Evolutionary conservation across 176 grass and related monocot species (phyloP).

Genomic region (Eleusine indica): DNA sequence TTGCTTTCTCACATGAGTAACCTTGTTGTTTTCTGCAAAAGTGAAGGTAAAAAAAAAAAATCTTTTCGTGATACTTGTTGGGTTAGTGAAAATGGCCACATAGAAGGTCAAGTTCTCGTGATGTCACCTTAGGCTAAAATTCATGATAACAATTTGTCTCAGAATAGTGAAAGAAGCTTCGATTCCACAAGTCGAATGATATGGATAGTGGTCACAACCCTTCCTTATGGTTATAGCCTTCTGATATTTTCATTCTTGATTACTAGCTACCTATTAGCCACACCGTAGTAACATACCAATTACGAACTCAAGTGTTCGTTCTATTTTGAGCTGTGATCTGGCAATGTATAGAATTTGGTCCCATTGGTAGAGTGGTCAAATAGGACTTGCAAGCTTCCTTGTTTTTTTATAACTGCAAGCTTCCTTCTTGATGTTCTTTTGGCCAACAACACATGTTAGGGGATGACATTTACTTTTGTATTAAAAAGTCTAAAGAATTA

Average conservation of each 20-base stretch:
- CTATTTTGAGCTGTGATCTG: no score
- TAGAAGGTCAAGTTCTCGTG: neutral
- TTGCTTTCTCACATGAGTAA: neutral
- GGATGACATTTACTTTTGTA: no score
- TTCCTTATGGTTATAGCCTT: neutral
- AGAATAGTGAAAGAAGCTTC: neutral
- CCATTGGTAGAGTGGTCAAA: no score
- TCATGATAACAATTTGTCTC: neutral
- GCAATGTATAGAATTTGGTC: no score
- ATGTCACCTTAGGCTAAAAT: neutral
- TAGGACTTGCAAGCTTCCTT: no score
- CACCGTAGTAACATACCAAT: neutral
- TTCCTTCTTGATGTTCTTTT: no score
- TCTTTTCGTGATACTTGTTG: neutral
- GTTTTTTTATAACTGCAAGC: no score
- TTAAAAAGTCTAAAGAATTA: no score
- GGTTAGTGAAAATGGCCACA: neutral
- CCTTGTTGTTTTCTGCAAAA: neutral
- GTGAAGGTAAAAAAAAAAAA: neutral
- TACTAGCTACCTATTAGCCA: neutral
- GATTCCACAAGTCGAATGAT: neutral
- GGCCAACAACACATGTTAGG: no score
- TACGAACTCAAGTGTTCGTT: neutral
- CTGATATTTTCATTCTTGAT: neutral
- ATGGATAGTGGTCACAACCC: neutral